Conservation (phyloP, 2,329 filamentous ascomycete genomes). For the Monosporascus sp. region DNA sequence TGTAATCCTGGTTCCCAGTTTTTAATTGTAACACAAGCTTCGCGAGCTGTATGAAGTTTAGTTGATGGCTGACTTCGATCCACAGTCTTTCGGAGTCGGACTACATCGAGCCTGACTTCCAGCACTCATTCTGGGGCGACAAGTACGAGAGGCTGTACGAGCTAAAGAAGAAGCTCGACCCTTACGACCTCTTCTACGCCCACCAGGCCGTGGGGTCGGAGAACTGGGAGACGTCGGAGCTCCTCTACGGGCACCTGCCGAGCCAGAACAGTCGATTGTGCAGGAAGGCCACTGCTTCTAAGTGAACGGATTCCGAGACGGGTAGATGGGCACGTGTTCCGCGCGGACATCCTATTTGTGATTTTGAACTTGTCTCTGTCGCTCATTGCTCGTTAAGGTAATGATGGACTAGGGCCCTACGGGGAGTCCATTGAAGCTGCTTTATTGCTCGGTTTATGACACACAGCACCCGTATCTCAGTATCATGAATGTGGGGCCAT, state of each 20-base stretch:
- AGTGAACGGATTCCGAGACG: not conserved
- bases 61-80: not conserved
- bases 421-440: no score
- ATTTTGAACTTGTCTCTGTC: no score
- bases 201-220: conserved; percentile 33
- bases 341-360: no score
- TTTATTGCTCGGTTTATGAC: no score
- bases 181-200: conserved; percentile 31
- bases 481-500: no score
- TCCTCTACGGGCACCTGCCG: conserved; percentile 20
- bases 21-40: not conserved
- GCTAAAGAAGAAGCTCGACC: conserved; percentile 32
- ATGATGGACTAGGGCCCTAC: no score
- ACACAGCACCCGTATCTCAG: no score
- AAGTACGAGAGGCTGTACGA: conserved; percentile 30
- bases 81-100: conserved; percentile 26
- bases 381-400: no score
- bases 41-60: not conserved
- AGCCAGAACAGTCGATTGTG: conserved; percentile 23
- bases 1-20: not conserved
- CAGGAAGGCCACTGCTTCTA: conserved; percentile 11
- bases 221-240: conserved; percentile 29
- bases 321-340: not conserved
- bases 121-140: conserved; percentile 31
- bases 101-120: conserved; percentile 31